Evolutionary conservation across 805 yeast genomes (phyloP).

Genomic region (Pichia californica): DNA sequence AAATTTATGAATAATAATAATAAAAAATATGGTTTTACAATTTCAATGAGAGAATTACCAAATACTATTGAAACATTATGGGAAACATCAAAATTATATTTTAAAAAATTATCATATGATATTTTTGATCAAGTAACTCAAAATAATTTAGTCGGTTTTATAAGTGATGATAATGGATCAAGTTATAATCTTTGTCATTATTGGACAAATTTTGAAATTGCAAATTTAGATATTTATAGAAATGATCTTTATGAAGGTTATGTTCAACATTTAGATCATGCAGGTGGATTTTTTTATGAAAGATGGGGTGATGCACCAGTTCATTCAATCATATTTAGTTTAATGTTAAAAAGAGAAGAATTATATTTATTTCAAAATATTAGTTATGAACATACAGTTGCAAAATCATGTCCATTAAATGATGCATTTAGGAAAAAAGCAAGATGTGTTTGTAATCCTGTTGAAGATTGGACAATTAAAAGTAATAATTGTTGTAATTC

Average conservation of each 20-base stretch:
- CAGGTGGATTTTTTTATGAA: constrained; percentile 80
- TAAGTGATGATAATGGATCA: constrained; percentile 57
- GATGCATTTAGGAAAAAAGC: constrained; percentile 44
- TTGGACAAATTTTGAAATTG: constrained; percentile 78
- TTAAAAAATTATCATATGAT: constrained; percentile 18
- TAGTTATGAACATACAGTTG: constrained; percentile 78
- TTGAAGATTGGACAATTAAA: constrained; percentile 61
- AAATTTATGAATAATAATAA: constrained; percentile 44
- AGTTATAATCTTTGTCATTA: constrained; percentile 72
- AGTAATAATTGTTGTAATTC: constrained; percentile 24
- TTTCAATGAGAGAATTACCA: constrained; percentile 44
- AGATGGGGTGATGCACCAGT: constrained; percentile 82
- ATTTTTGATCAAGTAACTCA: constrained; percentile 1
- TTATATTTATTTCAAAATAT: constrained; percentile 75
- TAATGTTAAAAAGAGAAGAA: constrained; percentile 48
- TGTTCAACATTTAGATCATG: constrained; percentile 54
- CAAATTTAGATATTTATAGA: constrained; percentile 60
- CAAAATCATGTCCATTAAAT: constrained; percentile 71
- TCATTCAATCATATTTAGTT: constrained; percentile 39
- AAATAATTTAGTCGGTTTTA: constrained; percentile 48
- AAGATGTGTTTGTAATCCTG: constrained; percentile 68
- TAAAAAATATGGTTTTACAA: constrained; percentile 47
- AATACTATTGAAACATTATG: constrained; percentile 48
- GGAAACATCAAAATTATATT: constrained; percentile 40
- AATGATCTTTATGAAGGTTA: constrained; percentile 48